Conservation (phyloP, 352 stramenopile genomes). For the Aphanomyces cochlioides region DNA sequence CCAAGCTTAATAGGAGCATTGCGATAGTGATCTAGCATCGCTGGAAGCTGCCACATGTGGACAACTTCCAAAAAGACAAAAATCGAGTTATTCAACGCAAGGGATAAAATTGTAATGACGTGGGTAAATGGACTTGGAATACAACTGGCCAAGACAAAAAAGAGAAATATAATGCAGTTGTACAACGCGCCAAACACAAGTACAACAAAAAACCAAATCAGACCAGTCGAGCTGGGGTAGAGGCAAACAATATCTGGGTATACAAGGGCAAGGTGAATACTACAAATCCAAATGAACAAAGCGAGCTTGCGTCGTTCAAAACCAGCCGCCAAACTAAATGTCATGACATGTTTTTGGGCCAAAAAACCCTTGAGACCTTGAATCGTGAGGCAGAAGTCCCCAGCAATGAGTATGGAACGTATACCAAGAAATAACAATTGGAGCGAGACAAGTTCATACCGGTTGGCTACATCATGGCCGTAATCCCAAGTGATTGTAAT, state of each 20-base stretch:
- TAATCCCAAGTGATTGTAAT: not conserved
- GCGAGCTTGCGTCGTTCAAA: not conserved
- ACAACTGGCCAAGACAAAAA: not conserved
- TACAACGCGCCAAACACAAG: conserved; percentile 2
- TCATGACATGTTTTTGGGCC: not conserved
- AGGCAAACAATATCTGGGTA: conserved; percentile 17
- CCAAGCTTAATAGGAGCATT: not conserved
- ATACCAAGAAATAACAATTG: not conserved
- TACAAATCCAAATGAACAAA: not conserved
- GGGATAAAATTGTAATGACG: not conserved
- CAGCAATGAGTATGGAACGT: not conserved
- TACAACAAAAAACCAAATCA: conserved; percentile 9
- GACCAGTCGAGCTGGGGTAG: conserved; percentile 11
- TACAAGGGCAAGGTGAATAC: not conserved
- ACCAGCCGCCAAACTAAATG: not conserved
- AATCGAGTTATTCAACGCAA: not conserved
- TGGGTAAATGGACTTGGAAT: conserved; percentile 4
- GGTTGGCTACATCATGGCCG: conserved; percentile 16
- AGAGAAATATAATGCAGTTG: conserved; percentile 3
- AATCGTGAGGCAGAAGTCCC: not conserved
- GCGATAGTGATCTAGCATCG: not conserved
- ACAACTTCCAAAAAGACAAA: not conserved
- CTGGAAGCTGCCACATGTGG: not conserved
- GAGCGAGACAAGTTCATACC: not conserved
- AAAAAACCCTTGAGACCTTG: not conserved